Evolutionary conservation across 352 stramenopile species (phyloP).

Genomic region (Globisporangium abappressorium): DNA sequence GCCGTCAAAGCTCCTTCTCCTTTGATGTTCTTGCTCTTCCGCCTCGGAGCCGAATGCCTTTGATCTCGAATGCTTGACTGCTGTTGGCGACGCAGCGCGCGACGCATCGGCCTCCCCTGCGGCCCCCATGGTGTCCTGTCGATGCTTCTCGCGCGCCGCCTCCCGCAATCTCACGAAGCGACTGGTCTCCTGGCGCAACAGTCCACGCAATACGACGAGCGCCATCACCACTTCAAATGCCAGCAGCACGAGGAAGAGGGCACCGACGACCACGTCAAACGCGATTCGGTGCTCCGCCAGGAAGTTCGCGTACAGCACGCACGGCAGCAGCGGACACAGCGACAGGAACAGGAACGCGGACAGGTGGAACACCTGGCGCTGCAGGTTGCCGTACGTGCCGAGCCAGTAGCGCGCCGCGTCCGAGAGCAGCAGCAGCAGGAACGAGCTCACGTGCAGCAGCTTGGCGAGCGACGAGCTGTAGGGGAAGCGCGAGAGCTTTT

Average conservation of each 20-base stretch:
- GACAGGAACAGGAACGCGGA: slow-evolving; percentile 70
- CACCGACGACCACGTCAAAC: slow-evolving; percentile 46
- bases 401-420: slow-evolving; percentile 58
- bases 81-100: not conserved
- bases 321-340: slow-evolving; percentile 52
- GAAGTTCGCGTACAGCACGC: slow-evolving; percentile 51
- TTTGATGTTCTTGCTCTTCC: not conserved
- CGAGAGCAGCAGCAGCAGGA: slow-evolving; percentile 40
- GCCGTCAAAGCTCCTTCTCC: not conserved
- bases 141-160: slow-evolving; percentile 19
- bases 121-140: slow-evolving; percentile 4
- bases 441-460: slow-evolving; percentile 37
- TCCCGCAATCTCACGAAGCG: slow-evolving; percentile 54
- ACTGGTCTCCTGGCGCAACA: slow-evolving; percentile 58
- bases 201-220: slow-evolving; percentile 40
- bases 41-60: not conserved
- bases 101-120: not conserved
- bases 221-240: slow-evolving; percentile 34
- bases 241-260: slow-evolving; percentile 35
- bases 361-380: slow-evolving; percentile 57
- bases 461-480: slow-evolving; percentile 45
- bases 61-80: not conserved
- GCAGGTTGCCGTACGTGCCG: slow-evolving; percentile 53
- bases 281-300: slow-evolving; percentile 45
- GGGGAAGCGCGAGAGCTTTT: slow-evolving; percentile 43